Conservation (phyloP, 2,329 filamentous ascomycete genomes). For the Cyclaneusma minus region DNA sequence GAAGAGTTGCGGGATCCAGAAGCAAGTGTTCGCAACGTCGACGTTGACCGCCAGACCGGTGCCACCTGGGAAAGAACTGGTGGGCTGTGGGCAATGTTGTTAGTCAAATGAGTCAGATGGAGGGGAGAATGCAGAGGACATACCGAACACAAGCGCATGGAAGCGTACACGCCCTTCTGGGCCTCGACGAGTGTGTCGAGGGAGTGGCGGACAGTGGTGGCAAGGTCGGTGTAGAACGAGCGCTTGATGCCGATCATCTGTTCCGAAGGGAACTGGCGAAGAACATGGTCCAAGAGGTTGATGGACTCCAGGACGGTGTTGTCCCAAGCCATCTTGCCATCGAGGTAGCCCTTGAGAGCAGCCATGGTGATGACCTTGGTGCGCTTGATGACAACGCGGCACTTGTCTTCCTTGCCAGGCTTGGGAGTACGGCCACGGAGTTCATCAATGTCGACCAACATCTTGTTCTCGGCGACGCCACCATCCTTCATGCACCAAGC, state of each 20-base stretch:
- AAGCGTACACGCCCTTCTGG: constrained; percentile 80
- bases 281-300: constrained; percentile 80
- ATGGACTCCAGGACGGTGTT: constrained; percentile 61
- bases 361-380: constrained; percentile 56
- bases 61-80: constrained; percentile 8
- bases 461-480: constrained; percentile 31
- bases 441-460: constrained; percentile 58
- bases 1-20: constrained; percentile 45
- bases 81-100: too few species aligned
- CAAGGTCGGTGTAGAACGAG: constrained; percentile 50
- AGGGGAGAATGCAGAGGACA: constrained; percentile 8
- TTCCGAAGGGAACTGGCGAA: constrained; percentile 64
- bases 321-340: constrained; percentile 42
- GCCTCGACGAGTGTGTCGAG: constrained; percentile 59
- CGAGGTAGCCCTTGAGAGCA: constrained; percentile 50
- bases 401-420: constrained; percentile 23
- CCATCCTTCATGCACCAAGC: constrained; percentile 52
- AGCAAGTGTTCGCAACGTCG: constrained; percentile 82
- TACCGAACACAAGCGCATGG: constrained; percentile 59
- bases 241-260: constrained; percentile 59
- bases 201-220: constrained; percentile 14
- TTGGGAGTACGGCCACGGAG: constrained; percentile 10
- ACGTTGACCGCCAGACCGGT: constrained; percentile 67
- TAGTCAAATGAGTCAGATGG: constrained; percentile 23
- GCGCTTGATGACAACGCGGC: constrained; percentile 44